phyloP scores from a whole-genome alignment of 2,329 filamentous ascomycete genomes.

The Hymenoscyphus repandus region DNA sequence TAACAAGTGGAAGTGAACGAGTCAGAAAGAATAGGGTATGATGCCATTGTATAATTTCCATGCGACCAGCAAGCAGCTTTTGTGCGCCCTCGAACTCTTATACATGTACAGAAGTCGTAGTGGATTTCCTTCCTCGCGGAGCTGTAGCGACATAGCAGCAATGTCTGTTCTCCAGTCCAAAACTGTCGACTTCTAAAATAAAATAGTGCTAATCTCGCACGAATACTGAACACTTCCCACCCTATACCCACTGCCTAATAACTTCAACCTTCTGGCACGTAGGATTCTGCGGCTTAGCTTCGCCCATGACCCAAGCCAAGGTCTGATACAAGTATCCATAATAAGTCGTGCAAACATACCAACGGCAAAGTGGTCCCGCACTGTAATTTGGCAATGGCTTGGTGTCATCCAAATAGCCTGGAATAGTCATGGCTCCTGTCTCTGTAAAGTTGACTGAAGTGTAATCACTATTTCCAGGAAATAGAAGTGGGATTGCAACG shows the following conservation, averaged over 20 bases:
- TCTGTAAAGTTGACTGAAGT: slow-evolving; percentile 37
- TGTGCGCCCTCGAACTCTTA: no score
- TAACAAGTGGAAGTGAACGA: no score
- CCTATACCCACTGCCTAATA: slow-evolving; percentile 22
- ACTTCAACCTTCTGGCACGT: slow-evolving; percentile 38
- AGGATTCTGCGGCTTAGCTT: slow-evolving; percentile 36
- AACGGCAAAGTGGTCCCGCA: slow-evolving; percentile 30
- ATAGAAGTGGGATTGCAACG: slow-evolving; percentile 38
- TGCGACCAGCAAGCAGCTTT: no score
- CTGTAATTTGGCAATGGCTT: slow-evolving; percentile 28
- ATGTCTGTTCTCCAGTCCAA: no score
- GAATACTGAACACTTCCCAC: slow-evolving; percentile 29
- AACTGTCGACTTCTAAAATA: not conserved
- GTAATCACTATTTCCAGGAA: slow-evolving; percentile 18
- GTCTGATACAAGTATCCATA: slow-evolving; percentile 38
- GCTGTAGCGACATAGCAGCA: no score
- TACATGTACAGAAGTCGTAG: no score
- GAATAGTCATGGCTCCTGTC: slow-evolving; percentile 35
- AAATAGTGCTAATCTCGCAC: slow-evolving; percentile 14
- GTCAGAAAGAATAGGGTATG: no score
- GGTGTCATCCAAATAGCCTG: slow-evolving; percentile 36
- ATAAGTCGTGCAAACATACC: slow-evolving; percentile 41
- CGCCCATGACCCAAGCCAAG: slow-evolving; percentile 36
- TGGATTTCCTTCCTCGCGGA: no score
- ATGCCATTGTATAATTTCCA: no score